Percentiles rank a stretch among this genome's conserved stretches.
Conservation (phyloP, 192 early-diverging fungal species). For the Backusella circina region DNA sequence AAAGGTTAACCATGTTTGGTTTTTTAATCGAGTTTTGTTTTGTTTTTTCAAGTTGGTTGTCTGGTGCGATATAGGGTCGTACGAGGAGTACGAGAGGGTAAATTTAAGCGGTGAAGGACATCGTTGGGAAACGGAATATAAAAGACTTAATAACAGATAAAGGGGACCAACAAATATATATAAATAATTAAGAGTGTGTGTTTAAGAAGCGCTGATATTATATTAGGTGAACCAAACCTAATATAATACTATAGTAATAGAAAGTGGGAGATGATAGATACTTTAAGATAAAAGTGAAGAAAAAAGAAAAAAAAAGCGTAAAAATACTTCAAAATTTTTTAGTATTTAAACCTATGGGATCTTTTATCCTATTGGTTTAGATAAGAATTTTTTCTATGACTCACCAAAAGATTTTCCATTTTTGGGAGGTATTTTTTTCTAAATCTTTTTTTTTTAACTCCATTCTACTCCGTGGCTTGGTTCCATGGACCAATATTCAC, state of each 20-base stretch:
- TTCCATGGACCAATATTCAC: neutral
- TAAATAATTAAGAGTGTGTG: neutral
- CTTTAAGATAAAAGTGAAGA: neutral
- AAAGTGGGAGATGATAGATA: neutral
- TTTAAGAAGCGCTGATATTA: neutral
- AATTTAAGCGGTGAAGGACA: slow-evolving; percentile 22
- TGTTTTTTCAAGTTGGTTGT: neutral
- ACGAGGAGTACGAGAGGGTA: neutral
- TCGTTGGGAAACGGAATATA: slow-evolving; percentile 4
- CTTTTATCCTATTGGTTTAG: neutral
- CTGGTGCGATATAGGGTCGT: slow-evolving; percentile 17
- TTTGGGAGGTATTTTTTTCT: neutral
- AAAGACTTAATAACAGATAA: neutral
- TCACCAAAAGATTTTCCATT: neutral
- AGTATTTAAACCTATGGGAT: neutral
- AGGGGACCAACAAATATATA: slow-evolving; percentile 5
- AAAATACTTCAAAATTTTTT: neutral
- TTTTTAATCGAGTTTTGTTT: slow-evolving; percentile 11
- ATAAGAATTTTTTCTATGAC: slow-evolving; percentile 3
- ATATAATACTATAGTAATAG: neutral
- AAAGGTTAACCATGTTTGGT: slow-evolving; percentile 19
- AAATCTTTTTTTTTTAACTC: neutral
- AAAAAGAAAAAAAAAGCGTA: neutral
- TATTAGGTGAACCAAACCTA: slow-evolving; percentile 1
- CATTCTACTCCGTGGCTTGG: neutral